Evolutionary conservation across 164 flowering plant species (phyloP).

Genomic region (Vitis rotundifolia): DNA sequence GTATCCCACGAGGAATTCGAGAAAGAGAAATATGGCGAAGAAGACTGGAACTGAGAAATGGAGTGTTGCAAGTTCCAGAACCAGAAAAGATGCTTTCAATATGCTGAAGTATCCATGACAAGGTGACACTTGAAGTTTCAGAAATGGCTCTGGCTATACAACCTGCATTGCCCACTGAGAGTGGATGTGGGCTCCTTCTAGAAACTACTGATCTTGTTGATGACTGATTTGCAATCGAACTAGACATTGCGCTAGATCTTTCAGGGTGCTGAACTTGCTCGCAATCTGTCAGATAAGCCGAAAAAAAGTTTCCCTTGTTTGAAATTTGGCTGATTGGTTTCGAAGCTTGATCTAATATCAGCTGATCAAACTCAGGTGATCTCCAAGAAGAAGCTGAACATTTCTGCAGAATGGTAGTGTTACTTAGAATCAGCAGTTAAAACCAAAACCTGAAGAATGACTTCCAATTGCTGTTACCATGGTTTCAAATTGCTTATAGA

Average conservation of each 20-base stretch:
- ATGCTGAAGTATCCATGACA: not conserved
- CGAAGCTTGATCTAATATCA: not conserved
- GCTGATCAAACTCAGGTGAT: not conserved
- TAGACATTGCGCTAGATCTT: not conserved
- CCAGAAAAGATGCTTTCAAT: not conserved
- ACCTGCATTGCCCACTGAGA: no score
- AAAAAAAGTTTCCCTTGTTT: not conserved
- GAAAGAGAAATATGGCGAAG: not conserved
- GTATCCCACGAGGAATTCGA: constrained; percentile 2
- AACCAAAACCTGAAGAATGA: no score
- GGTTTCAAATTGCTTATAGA: no score
- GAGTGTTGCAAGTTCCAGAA: not conserved
- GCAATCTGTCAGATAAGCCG: not conserved
- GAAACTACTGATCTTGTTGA: not conserved
- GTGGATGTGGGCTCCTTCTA: not conserved
- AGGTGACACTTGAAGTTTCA: not conserved
- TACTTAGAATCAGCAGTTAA: no score
- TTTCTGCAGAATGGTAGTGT: not conserved
- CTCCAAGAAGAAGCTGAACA: constrained; percentile 3
- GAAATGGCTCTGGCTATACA: no score
- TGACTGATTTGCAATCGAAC: not conserved
- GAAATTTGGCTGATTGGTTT: not conserved
- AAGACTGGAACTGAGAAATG: not conserved
- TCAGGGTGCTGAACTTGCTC: not conserved
- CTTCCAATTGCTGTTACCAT: no score